Evolutionary conservation across 345 rosid species (phyloP).

Genomic region (Geranium rotundifolium): DNA sequence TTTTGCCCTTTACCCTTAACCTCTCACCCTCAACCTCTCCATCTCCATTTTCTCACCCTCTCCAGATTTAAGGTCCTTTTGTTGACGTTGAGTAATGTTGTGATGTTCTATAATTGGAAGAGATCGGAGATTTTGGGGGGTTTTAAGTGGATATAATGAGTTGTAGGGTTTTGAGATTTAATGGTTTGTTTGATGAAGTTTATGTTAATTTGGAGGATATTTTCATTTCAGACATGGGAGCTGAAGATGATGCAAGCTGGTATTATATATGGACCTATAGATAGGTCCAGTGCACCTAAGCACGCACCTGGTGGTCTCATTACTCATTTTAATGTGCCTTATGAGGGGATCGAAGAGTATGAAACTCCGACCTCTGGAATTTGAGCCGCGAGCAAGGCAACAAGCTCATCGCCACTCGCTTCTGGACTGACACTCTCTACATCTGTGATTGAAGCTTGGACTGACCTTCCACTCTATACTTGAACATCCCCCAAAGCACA

Average conservation of each 20-base stretch:
- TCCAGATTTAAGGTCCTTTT: no score
- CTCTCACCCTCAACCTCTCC: no score
- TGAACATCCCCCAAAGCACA: no score
- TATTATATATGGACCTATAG: conserved; percentile 50
- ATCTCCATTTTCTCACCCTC: no score
- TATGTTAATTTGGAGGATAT: background rate
- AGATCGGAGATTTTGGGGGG: background rate
- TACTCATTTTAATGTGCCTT: conserved; percentile 88
- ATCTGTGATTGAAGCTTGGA: no score
- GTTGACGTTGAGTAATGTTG: no score
- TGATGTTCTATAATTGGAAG: background rate
- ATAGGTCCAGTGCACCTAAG: conserved; percentile 55
- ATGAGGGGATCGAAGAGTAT: conserved; percentile 83
- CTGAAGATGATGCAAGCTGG: conserved; percentile 93
- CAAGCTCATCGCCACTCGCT: no score
- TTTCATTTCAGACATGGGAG: conserved; percentile 70
- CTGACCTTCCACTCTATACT: no score
- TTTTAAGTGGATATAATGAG: background rate
- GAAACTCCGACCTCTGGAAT: no score
- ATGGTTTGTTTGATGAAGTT: conserved; percentile 4
- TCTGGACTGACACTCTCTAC: no score
- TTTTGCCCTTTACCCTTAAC: no score
- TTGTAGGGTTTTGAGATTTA: background rate
- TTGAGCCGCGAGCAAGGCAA: no score
- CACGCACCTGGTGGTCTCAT: conserved; percentile 44